Conservation (phyloP, 306 rosid genomes). For the Cyamopsis tetragonoloba region DNA sequence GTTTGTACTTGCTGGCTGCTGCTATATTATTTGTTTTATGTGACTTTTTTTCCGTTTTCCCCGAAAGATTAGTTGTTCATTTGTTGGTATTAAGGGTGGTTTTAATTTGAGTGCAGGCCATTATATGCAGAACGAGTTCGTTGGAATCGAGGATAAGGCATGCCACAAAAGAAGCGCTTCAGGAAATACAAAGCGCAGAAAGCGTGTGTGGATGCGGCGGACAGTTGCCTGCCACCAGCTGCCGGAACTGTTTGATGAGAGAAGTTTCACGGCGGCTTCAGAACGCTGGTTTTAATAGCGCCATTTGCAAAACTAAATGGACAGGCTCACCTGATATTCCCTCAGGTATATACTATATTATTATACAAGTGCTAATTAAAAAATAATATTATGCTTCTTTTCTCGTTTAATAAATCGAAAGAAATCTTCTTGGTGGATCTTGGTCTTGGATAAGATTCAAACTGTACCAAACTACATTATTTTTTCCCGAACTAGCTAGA, state of each 20-base stretch:
- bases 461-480: background rate
- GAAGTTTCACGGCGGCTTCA: slow-evolving; percentile 61
- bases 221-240: slow-evolving; percentile 19
- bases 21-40: too few species aligned
- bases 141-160: slow-evolving; percentile 59
- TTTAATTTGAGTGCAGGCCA: slow-evolving; percentile 35
- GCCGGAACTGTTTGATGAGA: slow-evolving; percentile 62
- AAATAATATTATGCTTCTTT: too few species aligned
- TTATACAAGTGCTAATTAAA: too few species aligned
- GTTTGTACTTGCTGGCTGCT: too few species aligned
- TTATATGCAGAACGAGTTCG: slow-evolving; percentile 49
- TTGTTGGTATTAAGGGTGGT: background rate
- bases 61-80: background rate
- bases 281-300: slow-evolving; percentile 50
- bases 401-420: background rate
- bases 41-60: too few species aligned
- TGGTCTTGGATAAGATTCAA: slow-evolving; percentile 11
- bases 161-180: slow-evolving; percentile 49
- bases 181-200: slow-evolving; percentile 34
- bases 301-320: slow-evolving; percentile 88
- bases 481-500: background rate
- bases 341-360: slow-evolving; percentile 44
- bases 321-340: slow-evolving; percentile 56
- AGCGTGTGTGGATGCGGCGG: slow-evolving; percentile 51
- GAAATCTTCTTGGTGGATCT: background rate